These are phyloP conservation scores for Debaryomyces singareniensis DNA, from an alignment of 1,139 yeast genomes.

Conservation along the genomic window DNA sequence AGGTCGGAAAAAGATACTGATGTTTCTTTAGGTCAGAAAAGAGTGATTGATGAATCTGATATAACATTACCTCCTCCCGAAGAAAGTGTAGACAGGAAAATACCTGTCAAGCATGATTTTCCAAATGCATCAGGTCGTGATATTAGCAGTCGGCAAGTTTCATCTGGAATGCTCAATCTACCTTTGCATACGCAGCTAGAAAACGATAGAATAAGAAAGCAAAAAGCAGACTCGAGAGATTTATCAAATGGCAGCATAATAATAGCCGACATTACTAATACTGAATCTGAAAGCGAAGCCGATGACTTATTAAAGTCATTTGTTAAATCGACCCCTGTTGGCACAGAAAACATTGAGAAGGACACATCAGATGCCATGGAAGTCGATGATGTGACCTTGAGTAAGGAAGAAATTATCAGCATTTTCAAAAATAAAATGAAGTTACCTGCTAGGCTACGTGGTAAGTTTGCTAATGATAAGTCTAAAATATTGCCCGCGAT, in stretches of 20 bases:
- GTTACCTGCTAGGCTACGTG: constrained; percentile 8
- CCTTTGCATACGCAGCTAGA: constrained; percentile 23
- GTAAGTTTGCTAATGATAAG: constrained; percentile 6
- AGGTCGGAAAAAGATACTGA: too few relatives aligned
- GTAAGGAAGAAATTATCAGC: constrained; percentile 20
- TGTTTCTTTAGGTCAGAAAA: too few relatives aligned
- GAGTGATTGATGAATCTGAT: constrained; percentile 13
- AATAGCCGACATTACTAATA: too few relatives aligned
- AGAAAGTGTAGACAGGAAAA: constrained; percentile 12
- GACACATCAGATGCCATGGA: constrained; percentile 2
- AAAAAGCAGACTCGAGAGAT: constrained; percentile 1
- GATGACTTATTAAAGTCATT: constrained; percentile 1
- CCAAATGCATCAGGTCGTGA: constrained; percentile 8
- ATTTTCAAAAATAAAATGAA: constrained; percentile 18
- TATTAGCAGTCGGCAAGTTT: constrained; percentile 37
- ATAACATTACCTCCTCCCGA: constrained; percentile 34
- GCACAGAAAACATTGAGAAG: background rate
- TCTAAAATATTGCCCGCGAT: constrained; percentile 5
- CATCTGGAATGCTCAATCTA: constrained; percentile 58
- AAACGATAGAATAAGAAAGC: constrained; percentile 10
- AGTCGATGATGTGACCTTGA: constrained; percentile 9
- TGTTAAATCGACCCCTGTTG: background rate
- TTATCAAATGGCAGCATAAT: background rate
- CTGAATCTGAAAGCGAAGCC: constrained; percentile 1
- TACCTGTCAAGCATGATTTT: constrained; percentile 20